These are phyloP conservation scores for Begonia peltatifolia DNA, from an alignment of 306 rosid species.

Conservation along the genomic window DNA sequence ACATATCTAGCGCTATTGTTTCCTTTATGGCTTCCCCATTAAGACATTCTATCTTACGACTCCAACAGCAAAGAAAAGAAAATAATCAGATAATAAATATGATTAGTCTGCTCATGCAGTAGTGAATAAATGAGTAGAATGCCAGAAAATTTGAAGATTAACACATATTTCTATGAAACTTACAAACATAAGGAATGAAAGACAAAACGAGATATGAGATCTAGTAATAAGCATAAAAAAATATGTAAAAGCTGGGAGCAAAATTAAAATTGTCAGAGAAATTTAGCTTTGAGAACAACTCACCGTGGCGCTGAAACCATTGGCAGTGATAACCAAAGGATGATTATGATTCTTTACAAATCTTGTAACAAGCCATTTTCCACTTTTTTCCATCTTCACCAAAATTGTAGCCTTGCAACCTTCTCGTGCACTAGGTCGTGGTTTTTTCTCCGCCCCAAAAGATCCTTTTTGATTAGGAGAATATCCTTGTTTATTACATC, in stretches of 20 bases:
- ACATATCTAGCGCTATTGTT: too few relatives aligned
- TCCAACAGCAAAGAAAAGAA: too few relatives aligned
- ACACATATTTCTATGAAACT: too few relatives aligned
- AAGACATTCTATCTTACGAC: too few relatives aligned
- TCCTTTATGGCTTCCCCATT: too few relatives aligned
- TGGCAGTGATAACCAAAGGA: conserved; percentile 54
- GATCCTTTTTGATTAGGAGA: conserved; percentile 52
- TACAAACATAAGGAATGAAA: too few relatives aligned
- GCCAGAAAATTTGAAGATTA: too few relatives aligned
- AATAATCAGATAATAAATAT: too few relatives aligned
- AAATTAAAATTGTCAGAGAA: neutral
- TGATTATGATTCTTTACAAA: conserved; percentile 84
- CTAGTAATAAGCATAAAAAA: neutral
- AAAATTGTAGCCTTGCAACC: conserved; percentile 91
- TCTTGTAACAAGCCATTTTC: conserved; percentile 88
- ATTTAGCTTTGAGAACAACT: conserved; percentile 15
- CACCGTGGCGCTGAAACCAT: conserved; percentile 63
- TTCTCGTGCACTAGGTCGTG: conserved; percentile 80
- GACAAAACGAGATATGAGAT: neutral
- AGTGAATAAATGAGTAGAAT: too few relatives aligned
- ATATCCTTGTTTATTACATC: conserved; percentile 90
- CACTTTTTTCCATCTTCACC: conserved; percentile 81
- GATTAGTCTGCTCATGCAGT: too few relatives aligned
- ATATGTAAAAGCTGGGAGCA: neutral
- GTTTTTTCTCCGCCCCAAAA: conserved; percentile 48